phyloP scores from a whole-genome alignment of 2,329 filamentous ascomycete species.

The Phialemonium atrogriseum region DNA sequence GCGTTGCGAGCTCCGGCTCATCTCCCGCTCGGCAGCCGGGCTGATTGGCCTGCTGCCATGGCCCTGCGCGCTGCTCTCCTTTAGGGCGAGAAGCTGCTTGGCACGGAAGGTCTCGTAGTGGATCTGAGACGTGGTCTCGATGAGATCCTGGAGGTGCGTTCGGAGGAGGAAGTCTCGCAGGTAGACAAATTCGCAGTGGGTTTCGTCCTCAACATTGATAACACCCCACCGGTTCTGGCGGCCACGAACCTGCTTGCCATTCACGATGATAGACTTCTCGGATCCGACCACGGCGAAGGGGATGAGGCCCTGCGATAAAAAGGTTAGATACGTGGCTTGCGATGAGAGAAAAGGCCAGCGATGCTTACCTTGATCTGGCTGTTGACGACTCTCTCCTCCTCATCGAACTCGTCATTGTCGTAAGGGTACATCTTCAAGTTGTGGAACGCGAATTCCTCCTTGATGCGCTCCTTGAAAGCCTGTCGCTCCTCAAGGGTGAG shows the following conservation, averaged over 20 bases:
- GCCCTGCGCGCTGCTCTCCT: conserved; percentile 90
- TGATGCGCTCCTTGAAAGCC: conserved; percentile 98
- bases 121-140: conserved; percentile 98
- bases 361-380: conserved; percentile 82
- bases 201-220: conserved; percentile 99
- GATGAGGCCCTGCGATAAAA: conserved; percentile 64
- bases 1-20: conserved; percentile 94
- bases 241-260: conserved; percentile 93
- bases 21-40: conserved; percentile 85
- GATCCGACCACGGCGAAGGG: conserved; percentile 97
- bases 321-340: neutral
- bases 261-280: conserved; percentile 95
- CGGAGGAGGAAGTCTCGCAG: conserved; percentile 97
- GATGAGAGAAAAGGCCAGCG: neutral
- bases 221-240: conserved; percentile 99
- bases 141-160: conserved; percentile 95
- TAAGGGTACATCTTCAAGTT: conserved; percentile 99
- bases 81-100: conserved; percentile 94
- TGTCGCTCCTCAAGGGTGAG: conserved; percentile 91
- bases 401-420: conserved; percentile 97
- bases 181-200: conserved; percentile 98
- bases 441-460: conserved; percentile 99
- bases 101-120: conserved; percentile 99
- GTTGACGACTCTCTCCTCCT: conserved; percentile 91
- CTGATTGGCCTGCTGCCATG: conserved; percentile 86